Percentiles rank a stretch among this genome's conserved stretches.
phyloP scores from a whole-genome alignment of 768 basidiomycete species.

The Neoboletus brunneissimus region DNA sequence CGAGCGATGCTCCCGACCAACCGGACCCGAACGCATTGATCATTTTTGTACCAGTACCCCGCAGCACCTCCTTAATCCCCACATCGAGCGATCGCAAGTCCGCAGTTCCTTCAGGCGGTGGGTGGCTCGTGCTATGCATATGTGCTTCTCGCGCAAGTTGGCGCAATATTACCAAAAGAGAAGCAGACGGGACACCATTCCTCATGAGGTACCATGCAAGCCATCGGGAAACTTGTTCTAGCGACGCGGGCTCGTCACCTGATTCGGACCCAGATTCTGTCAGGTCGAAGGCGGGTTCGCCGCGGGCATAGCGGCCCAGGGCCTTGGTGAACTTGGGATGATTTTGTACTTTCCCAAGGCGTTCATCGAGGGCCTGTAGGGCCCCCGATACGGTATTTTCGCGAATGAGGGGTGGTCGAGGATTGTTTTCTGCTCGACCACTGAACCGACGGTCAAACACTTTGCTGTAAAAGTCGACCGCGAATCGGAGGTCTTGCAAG shows the following conservation, averaged over 20 bases:
- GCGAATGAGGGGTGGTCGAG: constrained; percentile 64
- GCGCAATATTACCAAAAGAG: constrained; percentile 58
- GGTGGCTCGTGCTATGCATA: constrained; percentile 46
- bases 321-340: constrained; percentile 25
- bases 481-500: constrained; percentile 72
- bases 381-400: constrained; percentile 70
- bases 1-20: constrained; percentile 68
- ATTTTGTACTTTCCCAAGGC: constrained; percentile 44
- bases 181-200: constrained; percentile 68
- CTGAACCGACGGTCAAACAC: constrained; percentile 75
- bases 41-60: constrained; percentile 81
- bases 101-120: constrained; percentile 52
- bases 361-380: constrained; percentile 58
- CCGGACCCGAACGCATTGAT: constrained; percentile 65
- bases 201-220: constrained; percentile 72
- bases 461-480: constrained; percentile 72
- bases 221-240: constrained; percentile 31
- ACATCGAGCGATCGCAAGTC: constrained; percentile 37
- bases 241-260: constrained; percentile 5
- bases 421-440: constrained; percentile 63
- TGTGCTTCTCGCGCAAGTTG: constrained; percentile 64
- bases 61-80: constrained; percentile 83
- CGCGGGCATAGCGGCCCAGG: constrained; percentile 55
- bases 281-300: constrained; percentile 40
- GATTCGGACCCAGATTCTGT: constrained; percentile 5